Conservation (phyloP, 2,329 filamentous ascomycete species). For the Monilinia laxa region DNA sequence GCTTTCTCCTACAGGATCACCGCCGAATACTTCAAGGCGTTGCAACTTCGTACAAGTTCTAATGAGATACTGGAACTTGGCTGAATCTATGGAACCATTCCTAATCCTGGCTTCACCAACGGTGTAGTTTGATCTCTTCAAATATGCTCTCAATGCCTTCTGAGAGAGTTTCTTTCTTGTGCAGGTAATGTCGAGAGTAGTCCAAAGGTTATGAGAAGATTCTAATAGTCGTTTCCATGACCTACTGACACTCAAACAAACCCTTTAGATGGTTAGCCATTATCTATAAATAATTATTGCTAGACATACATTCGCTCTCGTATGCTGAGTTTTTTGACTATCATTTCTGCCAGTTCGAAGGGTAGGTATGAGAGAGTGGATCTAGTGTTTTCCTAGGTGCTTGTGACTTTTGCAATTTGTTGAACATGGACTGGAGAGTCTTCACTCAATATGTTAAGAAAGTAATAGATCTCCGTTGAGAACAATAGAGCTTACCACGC, state of each 20-base stretch:
- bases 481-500: conserved; percentile 30
- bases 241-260: conserved; percentile 38
- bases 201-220: conserved; percentile 38
- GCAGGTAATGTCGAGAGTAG: conserved; percentile 35
- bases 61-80: conserved; percentile 33
- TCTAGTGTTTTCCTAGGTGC: conserved; percentile 36
- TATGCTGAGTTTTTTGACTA: conserved; percentile 36
- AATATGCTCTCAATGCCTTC: conserved; percentile 33
- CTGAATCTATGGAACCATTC: conserved; percentile 27
- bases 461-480: background rate
- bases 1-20: conserved; percentile 33
- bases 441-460: conserved; percentile 27
- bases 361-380: conserved; percentile 39
- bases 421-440: conserved; percentile 37
- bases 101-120: conserved; percentile 34
- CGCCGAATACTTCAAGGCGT: conserved; percentile 33
- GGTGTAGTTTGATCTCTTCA: conserved; percentile 38
- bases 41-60: conserved; percentile 35
- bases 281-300: background rate
- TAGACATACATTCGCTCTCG: conserved; percentile 38
- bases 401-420: conserved; percentile 35
- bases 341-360: conserved; percentile 39
- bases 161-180: conserved; percentile 27
- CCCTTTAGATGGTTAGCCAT: conserved; percentile 29
- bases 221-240: conserved; percentile 39